Evolutionary conservation across 345 rosid genomes (phyloP).

Genomic region (Adansonia digitata): DNA sequence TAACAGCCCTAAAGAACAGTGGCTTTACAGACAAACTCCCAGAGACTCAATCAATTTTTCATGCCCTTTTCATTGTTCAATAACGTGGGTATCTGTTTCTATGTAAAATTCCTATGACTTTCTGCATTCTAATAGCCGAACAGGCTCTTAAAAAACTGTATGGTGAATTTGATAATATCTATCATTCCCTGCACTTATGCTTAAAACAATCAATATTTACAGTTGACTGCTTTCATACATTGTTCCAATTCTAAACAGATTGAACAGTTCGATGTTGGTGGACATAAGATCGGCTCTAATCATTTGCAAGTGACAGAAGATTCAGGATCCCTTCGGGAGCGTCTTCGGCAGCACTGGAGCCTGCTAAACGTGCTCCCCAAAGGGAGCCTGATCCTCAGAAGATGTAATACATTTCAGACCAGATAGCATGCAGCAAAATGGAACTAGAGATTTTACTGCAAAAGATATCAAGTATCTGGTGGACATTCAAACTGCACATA

Average conservation of each 20-base stretch:
- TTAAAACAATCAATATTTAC: neutral
- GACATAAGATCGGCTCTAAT: neutral
- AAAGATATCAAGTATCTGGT: neutral
- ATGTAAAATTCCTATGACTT: no score
- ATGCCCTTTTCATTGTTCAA: no score
- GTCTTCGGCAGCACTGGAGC: neutral
- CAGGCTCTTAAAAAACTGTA: no score
- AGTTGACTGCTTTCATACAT: neutral
- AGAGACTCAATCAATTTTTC: no score
- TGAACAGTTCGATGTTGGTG: neutral
- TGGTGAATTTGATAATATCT: no score
- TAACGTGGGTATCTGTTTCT: no score
- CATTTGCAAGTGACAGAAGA: neutral
- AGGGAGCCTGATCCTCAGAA: neutral
- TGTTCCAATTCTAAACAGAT: neutral
- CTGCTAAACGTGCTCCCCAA: neutral
- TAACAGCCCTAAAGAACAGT: neutral
- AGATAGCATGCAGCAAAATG: neutral
- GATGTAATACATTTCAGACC: neutral
- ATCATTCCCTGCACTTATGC: neutral
- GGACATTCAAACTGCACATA: neutral
- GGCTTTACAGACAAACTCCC: no score
- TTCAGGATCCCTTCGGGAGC: neutral
- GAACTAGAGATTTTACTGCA: neutral
- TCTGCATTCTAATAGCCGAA: no score